Conservation (phyloP, 805 yeast species). For the Candida chilensis region DNA sequence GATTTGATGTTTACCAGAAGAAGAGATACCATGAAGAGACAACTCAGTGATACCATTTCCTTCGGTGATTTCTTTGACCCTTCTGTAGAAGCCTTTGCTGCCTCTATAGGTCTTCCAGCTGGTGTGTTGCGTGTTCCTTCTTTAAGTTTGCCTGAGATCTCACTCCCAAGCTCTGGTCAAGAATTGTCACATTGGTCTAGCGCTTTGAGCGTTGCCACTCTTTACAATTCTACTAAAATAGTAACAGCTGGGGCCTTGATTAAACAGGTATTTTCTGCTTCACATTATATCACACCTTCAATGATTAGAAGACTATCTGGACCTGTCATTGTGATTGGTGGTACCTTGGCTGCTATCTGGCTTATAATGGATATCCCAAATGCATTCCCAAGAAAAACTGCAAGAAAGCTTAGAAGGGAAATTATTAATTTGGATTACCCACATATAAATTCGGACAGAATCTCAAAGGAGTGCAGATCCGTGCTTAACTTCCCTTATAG, state of each 20-base stretch:
- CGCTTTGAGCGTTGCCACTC: conserved; percentile 15
- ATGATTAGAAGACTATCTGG: conserved; percentile 37
- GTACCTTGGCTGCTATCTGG: conserved; percentile 50
- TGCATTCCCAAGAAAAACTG: conserved; percentile 80
- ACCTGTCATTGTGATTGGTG: conserved; percentile 44
- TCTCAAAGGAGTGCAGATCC: conserved; percentile 73
- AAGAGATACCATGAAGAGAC: conserved; percentile 51
- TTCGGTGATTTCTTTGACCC: conserved; percentile 78
- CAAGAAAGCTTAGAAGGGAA: conserved; percentile 57
- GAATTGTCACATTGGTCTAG: conserved; percentile 29
- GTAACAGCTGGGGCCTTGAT: conserved; percentile 32
- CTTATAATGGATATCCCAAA: conserved; percentile 76
- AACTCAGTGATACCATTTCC: conserved; percentile 51
- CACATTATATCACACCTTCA: conserved; percentile 22
- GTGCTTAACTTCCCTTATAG: conserved; percentile 77
- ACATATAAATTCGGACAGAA: conserved; percentile 66
- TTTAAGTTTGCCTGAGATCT: too few species aligned
- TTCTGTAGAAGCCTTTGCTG: conserved; percentile 47
- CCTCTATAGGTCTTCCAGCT: conserved; percentile 30
- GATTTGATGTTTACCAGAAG: conserved; percentile 78
- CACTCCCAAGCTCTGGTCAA: too few species aligned
- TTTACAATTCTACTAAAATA: conserved; percentile 8
- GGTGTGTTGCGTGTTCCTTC: too few species aligned
- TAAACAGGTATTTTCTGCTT: conserved; percentile 23
- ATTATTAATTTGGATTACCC: conserved; percentile 67